Base-by-base conservation (phyloP, 495 filamentous ascomycete genomes). In the Aspergillus cavernicola region DNA sequence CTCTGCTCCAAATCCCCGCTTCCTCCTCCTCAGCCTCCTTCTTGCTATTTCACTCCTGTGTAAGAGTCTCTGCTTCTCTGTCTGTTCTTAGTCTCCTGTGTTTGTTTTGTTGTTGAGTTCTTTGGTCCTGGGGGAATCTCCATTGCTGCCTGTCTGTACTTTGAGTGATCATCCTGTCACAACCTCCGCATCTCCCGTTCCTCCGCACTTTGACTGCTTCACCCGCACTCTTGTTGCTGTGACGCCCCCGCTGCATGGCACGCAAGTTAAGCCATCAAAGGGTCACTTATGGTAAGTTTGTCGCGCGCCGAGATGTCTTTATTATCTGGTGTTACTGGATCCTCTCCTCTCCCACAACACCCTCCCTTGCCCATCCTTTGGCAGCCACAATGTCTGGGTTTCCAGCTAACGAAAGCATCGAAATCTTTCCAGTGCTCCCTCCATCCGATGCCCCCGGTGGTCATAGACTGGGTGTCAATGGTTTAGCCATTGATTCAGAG, bases 391-490 rank as follows among this genome's bases (percentile, higher is more conserved):
- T 47, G 44, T 15, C 29, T 47, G 41, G 20, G 31, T 31, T 45
- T 12, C 36, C 22, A 11, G 33, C 56, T 64, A 33, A 68, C 60
- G 16, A 44, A 37, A 42, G 44, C 22, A 51, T 23, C 29, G 38
- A 23, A 58, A 48, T 57, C 43, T 46, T 22, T 39, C 24, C 63
- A 98, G 93, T 98, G 71, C 83, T 98, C 58, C 93, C 95, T 65
- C 87, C 93, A 43, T 89, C 91, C 54, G 89, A 95, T 73, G 89
- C 90, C 36, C 84, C 88, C 15, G 89, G 87, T 49, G 92, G 92
- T 49, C 93, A 98, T 74, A 82, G 92, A 61, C 78, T 97, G 45
- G 93, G 93, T 49, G 91, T 97, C 50, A 96, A 96, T 70, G 90
- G 92, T 54, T 79, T 98, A 58, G 87, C 90, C 38, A 82, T 96